Evolutionary conservation across 2,329 filamentous ascomycete species (phyloP), one percentile per base, ranked within the genome.

Genomic region (Coniochaeta ligniaria): DNA sequence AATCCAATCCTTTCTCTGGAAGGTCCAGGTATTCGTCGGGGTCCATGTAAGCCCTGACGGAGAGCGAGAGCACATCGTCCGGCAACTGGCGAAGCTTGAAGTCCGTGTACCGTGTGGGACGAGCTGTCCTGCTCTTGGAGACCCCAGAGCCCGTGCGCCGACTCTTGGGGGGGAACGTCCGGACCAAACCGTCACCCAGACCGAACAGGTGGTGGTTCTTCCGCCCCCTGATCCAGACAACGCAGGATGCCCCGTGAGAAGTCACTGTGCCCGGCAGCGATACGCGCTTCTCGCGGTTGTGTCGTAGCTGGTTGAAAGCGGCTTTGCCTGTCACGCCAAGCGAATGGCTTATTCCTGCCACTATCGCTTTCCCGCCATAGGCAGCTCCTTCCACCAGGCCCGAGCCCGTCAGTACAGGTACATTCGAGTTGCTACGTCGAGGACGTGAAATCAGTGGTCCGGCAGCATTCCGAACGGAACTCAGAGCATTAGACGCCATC

Each of bases 221-320:
- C 66, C 81, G 85, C 36, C 85, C 83, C 28, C 81, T 83, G 54
- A 90, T 77, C 84, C 90, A 90, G 1, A 80, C 77, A 3, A 90
- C 82, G 67, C 87, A 90, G 3, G 81, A 79, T 8, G 81, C 77
- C 2, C 80, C 80, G 1, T 86, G 83, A 16, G 79, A 75, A 28
- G 73, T 72, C n/a, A 78, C 71, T 55, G 83, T 81, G 12, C 77
- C 74, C 12, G 89, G 89, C 33, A 92, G 77, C 54, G 88, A 83
- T 47, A 92, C 82, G 63, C 91, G 84, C 72, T 91, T 92, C 70
- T 92, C 89, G 12, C 87, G 87, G 0, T 85, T 89, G 66, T 92
- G 89, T 55, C 89, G 86, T 61, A 92, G 82, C 65, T 89, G 85
- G 65, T 81, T 88, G 71, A 89, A 85, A 50, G 83, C 83, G 16